Conservation (phyloP, 2,329 filamentous ascomycete species). For the Alternaria ethzedia region DNA sequence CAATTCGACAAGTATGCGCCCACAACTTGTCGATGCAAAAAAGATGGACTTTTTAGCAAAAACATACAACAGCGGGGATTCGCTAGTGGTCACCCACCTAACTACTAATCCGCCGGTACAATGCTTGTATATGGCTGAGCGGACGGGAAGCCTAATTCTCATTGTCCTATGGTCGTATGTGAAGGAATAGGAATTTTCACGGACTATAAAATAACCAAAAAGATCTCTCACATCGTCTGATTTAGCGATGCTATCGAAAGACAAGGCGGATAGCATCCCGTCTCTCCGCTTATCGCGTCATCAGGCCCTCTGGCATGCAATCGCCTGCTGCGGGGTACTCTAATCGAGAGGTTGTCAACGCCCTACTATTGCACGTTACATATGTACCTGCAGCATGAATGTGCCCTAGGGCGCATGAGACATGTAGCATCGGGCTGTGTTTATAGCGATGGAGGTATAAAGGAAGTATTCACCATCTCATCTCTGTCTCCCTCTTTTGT, state of each 20-base stretch:
- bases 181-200: too few species aligned
- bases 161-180: too few species aligned
- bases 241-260: not conserved
- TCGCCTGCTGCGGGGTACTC: constrained; percentile 2
- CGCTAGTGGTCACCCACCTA: too few species aligned
- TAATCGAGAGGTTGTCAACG: not conserved
- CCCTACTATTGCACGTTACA: not conserved
- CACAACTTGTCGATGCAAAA: too few species aligned
- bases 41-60: too few species aligned
- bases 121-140: too few species aligned
- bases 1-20: too few species aligned
- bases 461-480: not conserved
- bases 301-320: not conserved
- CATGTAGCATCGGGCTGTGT: not conserved
- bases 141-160: too few species aligned
- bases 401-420: not conserved
- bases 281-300: not conserved
- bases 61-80: too few species aligned
- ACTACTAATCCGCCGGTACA: too few species aligned
- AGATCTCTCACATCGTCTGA: not conserved
- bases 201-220: too few species aligned
- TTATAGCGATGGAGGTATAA: not conserved
- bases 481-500: not conserved
- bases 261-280: not conserved
- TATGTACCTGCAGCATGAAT: constrained; percentile 2